Percentiles rank a stretch among this genome's conserved stretches.
These are phyloP conservation scores for Solanum bukasovii DNA, from an alignment of 257 asterid species.

Conservation along the genomic window DNA sequence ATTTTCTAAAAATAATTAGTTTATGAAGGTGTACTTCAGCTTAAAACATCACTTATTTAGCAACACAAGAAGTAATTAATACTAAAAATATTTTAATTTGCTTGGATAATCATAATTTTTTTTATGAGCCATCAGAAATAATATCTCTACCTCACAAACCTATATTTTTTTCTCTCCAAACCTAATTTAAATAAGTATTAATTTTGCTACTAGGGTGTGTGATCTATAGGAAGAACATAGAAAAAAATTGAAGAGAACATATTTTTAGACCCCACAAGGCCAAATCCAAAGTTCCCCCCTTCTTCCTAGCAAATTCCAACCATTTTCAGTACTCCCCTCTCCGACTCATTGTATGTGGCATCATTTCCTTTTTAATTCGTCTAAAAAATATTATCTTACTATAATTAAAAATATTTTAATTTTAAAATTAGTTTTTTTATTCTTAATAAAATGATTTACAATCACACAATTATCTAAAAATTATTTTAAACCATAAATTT, in stretches of 20 bases:
- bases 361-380: too few relatives aligned
- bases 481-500: too few relatives aligned
- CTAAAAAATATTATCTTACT: too few relatives aligned
- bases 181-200: too few relatives aligned
- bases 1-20: too few relatives aligned
- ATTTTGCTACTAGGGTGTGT: background rate
- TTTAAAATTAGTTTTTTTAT: too few relatives aligned
- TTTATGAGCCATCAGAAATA: rapidly evolving
- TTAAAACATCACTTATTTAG: background rate
- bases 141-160: background rate
- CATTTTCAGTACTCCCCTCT: background rate
- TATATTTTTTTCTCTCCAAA: background rate
- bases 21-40: background rate
- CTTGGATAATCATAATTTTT: background rate
- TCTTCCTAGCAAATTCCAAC: background rate
- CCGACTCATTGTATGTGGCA: too few relatives aligned
- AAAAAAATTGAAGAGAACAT: background rate
- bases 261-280: background rate
- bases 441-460: too few relatives aligned
- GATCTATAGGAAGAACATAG: background rate
- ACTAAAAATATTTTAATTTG: background rate
- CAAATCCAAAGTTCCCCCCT: background rate
- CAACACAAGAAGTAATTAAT: background rate
- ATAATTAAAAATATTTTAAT: too few relatives aligned
- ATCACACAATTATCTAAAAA: too few relatives aligned